Evolutionary conservation across 2,329 filamentous ascomycete genomes (phyloP).

Genomic region (Ploettnerulaceae sp.): DNA sequence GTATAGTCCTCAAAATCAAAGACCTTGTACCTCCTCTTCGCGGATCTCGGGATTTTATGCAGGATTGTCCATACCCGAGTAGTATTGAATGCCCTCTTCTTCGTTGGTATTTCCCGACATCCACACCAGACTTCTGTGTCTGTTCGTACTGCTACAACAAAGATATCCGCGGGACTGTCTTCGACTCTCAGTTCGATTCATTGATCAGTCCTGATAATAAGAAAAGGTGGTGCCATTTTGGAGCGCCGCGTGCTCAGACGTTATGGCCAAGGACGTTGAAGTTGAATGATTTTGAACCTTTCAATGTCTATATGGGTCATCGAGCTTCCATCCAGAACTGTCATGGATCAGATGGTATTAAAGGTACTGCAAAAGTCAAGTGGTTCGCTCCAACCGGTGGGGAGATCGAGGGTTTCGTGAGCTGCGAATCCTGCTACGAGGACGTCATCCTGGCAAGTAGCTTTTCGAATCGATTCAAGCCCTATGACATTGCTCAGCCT

Average conservation of each 20-base stretch:
- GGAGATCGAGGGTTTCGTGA: neutral
- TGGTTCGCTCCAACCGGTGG: neutral
- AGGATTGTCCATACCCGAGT: no score
- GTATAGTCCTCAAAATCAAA: no score
- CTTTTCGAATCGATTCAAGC: neutral
- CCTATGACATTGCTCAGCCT: neutral
- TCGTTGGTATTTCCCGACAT: neutral
- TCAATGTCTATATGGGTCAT: neutral
- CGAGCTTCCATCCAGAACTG: neutral
- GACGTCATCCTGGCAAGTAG: neutral
- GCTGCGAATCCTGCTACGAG: neutral
- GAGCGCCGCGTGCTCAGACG: neutral
- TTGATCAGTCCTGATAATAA: neutral
- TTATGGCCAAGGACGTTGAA: no score
- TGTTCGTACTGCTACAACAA: neutral
- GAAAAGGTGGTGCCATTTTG: neutral
- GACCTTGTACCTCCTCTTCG: no score
- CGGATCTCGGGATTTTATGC: no score
- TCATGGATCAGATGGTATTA: neutral
- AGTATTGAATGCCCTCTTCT: neutral
- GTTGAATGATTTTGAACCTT: neutral
- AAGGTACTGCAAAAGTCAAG: neutral
- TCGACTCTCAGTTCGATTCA: neutral
- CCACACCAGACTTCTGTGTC: neutral
- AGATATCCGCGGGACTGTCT: neutral